Evolutionary conservation across 805 yeast genomes (phyloP), one percentile per base, ranked within the genome.

Genomic region (Zygotorulaspora sp.): DNA sequence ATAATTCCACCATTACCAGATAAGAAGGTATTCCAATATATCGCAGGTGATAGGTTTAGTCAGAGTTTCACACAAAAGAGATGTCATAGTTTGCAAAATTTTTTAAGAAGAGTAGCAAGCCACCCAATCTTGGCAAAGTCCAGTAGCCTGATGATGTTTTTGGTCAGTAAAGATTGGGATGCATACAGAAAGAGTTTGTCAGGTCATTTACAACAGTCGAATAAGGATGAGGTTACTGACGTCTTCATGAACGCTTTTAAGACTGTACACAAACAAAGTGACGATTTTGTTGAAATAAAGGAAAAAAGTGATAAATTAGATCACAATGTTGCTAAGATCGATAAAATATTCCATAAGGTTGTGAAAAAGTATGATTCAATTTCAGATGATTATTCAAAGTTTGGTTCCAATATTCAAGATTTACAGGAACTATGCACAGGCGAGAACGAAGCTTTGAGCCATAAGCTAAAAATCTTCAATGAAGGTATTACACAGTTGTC

Each of bases 1-100:
- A 76, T 92, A 10, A 77, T 90, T 0, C 98, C 98, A 1, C 97
- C 97, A 10, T 69, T 90, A 37, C 98, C 98, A 0, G 94, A 90
- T 45, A 89, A 88, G 61, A 85, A 84, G 65, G 76, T 95, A 43
- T 69, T 90, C 50, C 96, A 90, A 58, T 90, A 92, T 62, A 72
- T 90, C 36, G 88, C 94, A 25, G 97, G 98, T 8, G 97, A 90
- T 52, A 71, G 97, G 25, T 90, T 90, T 58, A 78, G 90, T 18
- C 70, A 76, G 10, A 88, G 84, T 41, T 92, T 92, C 61, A 90
- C 96, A 0, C 68, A 72, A 43, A 84, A 85, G 57, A 68, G 98
- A 49, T 80, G 94, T 3, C 77, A 80, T 32, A 84, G 96, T 3
- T 67, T 90, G 30, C 78, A 81, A 49, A 69, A 90, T 43, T 92